These are phyloP conservation scores for Trichoderma sp. DNA, from an alignment of 2,329 filamentous ascomycete genomes.

Conservation along the genomic window DNA sequence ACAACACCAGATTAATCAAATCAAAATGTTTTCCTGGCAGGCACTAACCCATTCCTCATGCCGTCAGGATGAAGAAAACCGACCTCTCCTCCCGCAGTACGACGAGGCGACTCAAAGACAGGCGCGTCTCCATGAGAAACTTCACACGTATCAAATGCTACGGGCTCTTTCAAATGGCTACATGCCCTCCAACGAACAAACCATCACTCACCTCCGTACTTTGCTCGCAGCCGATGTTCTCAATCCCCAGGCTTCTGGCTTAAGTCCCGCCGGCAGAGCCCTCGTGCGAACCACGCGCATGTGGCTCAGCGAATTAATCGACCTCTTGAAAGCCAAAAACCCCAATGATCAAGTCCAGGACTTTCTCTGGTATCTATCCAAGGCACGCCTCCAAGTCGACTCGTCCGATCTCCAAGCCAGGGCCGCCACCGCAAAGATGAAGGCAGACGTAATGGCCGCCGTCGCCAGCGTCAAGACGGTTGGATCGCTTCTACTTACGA, in stretches of 20 bases:
- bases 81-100: constrained; percentile 80
- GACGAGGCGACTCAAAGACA: constrained; percentile 81
- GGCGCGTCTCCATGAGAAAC: constrained; percentile 76
- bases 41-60: constrained; percentile 23
- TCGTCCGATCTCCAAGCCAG: constrained; percentile 30
- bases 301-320: constrained; percentile 76
- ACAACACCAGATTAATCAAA: neutral
- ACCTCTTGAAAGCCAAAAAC: constrained; percentile 82
- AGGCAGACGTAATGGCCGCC: constrained; percentile 40
- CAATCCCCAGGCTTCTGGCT: constrained; percentile 63
- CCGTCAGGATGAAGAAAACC: constrained; percentile 57
- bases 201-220: constrained; percentile 73
- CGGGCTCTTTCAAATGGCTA: constrained; percentile 77
- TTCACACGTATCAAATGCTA: constrained; percentile 90
- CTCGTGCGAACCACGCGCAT: constrained; percentile 69
- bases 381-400: constrained; percentile 57
- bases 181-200: constrained; percentile 88
- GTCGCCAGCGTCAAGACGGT: constrained; percentile 82
- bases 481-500: constrained; percentile 79
- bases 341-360: constrained; percentile 82
- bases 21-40: constrained; percentile 19
- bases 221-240: constrained; percentile 75
- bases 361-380: constrained; percentile 79
- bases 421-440: constrained; percentile 31
- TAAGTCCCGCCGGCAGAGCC: constrained; percentile 74